These are phyloP conservation scores for Psidium guajava DNA, from an alignment of 345 rosid species.

Conservation along the genomic window DNA sequence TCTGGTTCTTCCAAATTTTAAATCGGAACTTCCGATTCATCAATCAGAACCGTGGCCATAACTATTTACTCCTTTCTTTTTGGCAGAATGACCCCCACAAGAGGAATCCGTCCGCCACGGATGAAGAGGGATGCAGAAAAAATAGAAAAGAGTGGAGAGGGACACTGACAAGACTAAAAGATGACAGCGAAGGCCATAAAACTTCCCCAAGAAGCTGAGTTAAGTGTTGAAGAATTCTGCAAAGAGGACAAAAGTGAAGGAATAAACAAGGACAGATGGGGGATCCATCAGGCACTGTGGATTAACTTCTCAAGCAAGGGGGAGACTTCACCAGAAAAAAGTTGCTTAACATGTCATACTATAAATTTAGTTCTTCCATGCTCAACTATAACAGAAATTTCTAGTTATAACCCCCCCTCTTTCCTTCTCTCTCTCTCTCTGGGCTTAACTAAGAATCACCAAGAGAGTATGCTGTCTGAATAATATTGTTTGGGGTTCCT, in stretches of 20 bases:
- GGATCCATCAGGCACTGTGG: background rate
- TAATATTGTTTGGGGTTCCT: background rate
- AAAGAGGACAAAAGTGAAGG: background rate
- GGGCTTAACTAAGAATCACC: background rate
- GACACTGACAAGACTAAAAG: background rate
- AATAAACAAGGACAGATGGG: background rate
- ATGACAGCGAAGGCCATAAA: background rate
- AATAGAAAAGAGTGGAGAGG: background rate
- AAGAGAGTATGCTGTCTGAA: background rate
- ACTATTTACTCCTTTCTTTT: background rate
- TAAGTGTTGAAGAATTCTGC: rapidly evolving
- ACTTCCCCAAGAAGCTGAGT: background rate
- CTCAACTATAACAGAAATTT: background rate
- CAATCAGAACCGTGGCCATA: too few species aligned
- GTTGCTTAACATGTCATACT: background rate
- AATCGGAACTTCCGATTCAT: too few species aligned
- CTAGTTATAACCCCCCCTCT: rapidly evolving
- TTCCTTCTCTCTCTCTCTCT: too few species aligned
- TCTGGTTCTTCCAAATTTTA: too few species aligned
- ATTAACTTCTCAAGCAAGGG: background rate
- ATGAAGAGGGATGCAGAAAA: background rate
- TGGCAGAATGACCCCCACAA: background rate
- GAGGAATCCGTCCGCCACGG: background rate
- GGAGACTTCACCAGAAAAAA: rapidly evolving
- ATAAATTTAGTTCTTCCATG: background rate